Base-by-base conservation (phyloP, 768 basidiomycete genomes). In the Hydnomerulius pinastri region DNA sequence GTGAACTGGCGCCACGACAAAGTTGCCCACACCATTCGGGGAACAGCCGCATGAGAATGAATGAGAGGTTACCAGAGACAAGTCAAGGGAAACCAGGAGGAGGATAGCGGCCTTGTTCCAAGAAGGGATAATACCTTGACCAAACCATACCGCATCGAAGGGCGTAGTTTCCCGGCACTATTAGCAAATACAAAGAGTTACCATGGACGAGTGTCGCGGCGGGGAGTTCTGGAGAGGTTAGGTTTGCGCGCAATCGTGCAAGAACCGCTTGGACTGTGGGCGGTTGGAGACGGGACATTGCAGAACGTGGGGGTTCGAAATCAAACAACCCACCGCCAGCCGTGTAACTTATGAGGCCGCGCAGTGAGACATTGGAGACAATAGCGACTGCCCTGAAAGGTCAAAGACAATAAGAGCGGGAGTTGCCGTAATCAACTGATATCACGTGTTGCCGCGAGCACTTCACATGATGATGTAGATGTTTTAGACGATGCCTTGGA, bases 321-420 rank as follows among this genome's bases (percentile, higher is more conserved):
- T 24, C 53, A 61, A 55, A 18, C 29, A 40, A 42, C 27, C 12
- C 9, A 7, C 23, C 28, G 23, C 32, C 21, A 30, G 24, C 25
- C 6, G 32, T 28, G 24, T 11, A 15, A 39, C 39, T 52, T 47
- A 48, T 39, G 47, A 50, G 35, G 33, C 41, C 44, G 40, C 8
- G 30, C 29, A 51, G 11, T 36, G 51, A 45, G 33, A 57, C 33
- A 30, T 27, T 64, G 71, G 49, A 77, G 64, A 53, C 68, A 70
- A 49, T 55, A 63, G 52, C 71, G 63, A 43, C 30, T 13, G 9
- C 25, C 49, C 28, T 36, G 18, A 51, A 54, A 21, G 17, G 49
- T 28, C 13, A 36, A 37, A 25, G 43, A 55, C 42, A 46, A 54
- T 54, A 50, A 45, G 48, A 20, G 30, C 42, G 27, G 52, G 35